Evolutionary conservation across 192 early-diverging fungal genomes (phyloP).

Genomic region (Pilaira anomala): DNA sequence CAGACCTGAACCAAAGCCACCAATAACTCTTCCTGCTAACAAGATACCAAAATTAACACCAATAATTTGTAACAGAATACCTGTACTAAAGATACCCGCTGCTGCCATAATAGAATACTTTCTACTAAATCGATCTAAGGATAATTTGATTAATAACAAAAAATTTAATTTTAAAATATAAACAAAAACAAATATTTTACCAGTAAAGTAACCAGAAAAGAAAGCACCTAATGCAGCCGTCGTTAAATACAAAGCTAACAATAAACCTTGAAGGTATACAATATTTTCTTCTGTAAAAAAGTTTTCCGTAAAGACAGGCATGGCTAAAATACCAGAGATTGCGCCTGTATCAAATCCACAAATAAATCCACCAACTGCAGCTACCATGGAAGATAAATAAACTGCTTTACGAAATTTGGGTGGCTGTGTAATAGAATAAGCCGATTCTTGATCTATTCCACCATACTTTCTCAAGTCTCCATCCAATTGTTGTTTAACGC

Average conservation of each 20-base stretch:
- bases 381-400: constrained; percentile 27
- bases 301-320: constrained; percentile 9
- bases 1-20: constrained; percentile 36
- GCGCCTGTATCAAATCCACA: constrained; percentile 36
- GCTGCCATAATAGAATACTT: constrained; percentile 66
- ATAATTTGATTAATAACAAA: background rate
- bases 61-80: constrained; percentile 69
- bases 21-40: constrained; percentile 29
- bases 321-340: constrained; percentile 23
- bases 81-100: constrained; percentile 64
- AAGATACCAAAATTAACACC: constrained; percentile 44
- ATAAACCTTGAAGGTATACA: constrained; percentile 28
- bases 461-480: too few species aligned
- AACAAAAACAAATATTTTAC: constrained; percentile 4
- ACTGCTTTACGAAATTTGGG: constrained; percentile 29
- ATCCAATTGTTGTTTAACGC: too few species aligned
- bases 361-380: constrained; percentile 31
- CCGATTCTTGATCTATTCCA: too few species aligned
- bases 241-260: constrained; percentile 31
- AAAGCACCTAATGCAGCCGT: constrained; percentile 35
- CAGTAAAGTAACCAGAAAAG: constrained; percentile 26
- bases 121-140: constrained; percentile 50
- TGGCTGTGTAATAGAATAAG: background rate
- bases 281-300: constrained; percentile 18
- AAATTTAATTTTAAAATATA: background rate